Base-by-base conservation (phyloP, 2,329 filamentous ascomycete genomes). In the Exophiala oligosperma region DNA sequence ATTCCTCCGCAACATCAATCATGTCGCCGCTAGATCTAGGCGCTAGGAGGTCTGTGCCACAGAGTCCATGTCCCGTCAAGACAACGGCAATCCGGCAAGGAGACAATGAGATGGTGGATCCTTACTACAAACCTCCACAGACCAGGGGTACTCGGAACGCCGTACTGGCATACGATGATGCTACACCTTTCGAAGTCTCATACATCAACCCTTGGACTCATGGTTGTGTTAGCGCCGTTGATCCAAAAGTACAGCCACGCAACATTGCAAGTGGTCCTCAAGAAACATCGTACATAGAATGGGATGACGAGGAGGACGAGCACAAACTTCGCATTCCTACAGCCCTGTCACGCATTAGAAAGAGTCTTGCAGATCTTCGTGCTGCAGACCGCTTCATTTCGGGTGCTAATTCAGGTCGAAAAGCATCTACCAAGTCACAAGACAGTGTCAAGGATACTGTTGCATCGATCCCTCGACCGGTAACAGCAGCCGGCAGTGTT, bases 271-370 rank as follows among this genome's bases (percentile, higher is more conserved):
- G 12, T n/a, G 1, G 28, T 9, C 29, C 41, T 9, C 35, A 49
- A 14, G 62, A 63, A 50, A 55, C 61, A 21, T 64, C 62, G n/a
- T 64, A 52, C 37, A 63, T 64, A 17, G 62, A 64, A 4, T 64
- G 62, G 62, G 62, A 64, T 24, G 60, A 62, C 24, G 62, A 61
- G 24, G 62, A 44, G 29, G 35, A 17, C 14, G 17, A 29, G 11
- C 8, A 21, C 17, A 40, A 24, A 14, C 26, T 6, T 61, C 58
- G 29, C 49, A 44, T 35, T 8, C 32, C 32, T 2, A 35, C 32
- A 35, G 32, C 32, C 3, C 26, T 64, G 5, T 43, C 38, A 23
- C 59, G 62, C 4, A 48, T 64, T n/a, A 62, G 60, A 51, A 60
- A 59, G 47, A 57, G 58, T 23, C 49, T 64, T 17, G 43, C 49